Percentiles rank a stretch among this genome's conserved stretches.
phyloP scores from a whole-genome alignment of 2,329 filamentous ascomycete species.

The Calonectria montana region DNA sequence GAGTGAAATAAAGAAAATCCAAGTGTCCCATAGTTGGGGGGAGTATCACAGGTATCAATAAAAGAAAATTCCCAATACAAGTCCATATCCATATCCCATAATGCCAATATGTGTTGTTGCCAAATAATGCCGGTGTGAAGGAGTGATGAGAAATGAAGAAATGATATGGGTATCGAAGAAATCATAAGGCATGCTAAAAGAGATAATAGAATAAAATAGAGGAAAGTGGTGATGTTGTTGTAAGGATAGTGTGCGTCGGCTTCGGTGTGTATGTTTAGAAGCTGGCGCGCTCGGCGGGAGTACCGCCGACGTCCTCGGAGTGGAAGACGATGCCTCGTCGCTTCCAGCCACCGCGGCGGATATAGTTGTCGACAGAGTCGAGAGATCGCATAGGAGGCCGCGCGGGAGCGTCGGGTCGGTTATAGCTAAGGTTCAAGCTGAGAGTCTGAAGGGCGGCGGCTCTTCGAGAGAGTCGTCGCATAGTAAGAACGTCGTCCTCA shows the following conservation, averaged over 20 bases:
- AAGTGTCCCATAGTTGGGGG: constrained; percentile 4
- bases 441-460: constrained; percentile 38
- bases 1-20: not conserved
- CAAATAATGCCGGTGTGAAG: constrained; percentile 22
- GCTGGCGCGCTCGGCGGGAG: constrained; percentile 36
- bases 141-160: constrained; percentile 24
- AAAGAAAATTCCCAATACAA: constrained; percentile 4
- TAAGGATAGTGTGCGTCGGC: not conserved
- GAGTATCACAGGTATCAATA: constrained; percentile 12
- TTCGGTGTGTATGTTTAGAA: constrained; percentile 30
- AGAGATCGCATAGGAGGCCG: constrained; percentile 53
- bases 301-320: constrained; percentile 44
- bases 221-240: not conserved
- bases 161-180: constrained; percentile 40
- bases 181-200: constrained; percentile 31
- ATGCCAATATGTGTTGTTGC: constrained; percentile 14
- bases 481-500: constrained; percentile 38
- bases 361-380: constrained; percentile 54
- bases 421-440: constrained; percentile 51
- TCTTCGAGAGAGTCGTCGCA: constrained; percentile 37
- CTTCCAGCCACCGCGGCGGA: constrained; percentile 58
- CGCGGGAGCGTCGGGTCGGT: constrained; percentile 43
- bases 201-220: not conserved
- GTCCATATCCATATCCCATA: constrained; percentile 3
- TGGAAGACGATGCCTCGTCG: constrained; percentile 55